Conservation (phyloP, 2,329 filamentous ascomycete genomes). For the Cordyceps javanica region DNA sequence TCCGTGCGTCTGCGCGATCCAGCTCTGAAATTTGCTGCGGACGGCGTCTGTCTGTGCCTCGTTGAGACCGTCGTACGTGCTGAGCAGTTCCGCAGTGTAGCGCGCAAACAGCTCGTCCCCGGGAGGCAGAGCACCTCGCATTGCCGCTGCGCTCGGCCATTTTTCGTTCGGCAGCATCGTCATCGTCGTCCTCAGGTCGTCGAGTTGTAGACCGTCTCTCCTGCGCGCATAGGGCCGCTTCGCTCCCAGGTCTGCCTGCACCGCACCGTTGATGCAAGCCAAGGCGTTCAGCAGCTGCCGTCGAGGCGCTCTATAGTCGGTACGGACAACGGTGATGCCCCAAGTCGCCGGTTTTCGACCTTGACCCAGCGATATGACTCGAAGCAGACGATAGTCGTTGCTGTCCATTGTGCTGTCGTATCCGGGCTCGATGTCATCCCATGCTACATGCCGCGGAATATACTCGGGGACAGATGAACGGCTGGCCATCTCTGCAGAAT, state of each 20-base stretch:
- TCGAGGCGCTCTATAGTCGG: background rate
- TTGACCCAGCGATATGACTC: background rate
- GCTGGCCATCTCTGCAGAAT: background rate
- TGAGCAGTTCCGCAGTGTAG: background rate
- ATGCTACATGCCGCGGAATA: background rate
- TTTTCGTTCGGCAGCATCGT: background rate
- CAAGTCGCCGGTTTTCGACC: background rate
- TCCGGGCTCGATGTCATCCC: background rate
- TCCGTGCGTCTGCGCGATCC: background rate
- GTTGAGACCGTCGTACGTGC: background rate
- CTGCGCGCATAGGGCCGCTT: background rate
- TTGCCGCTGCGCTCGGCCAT: too few species aligned
- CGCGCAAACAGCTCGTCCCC: background rate
- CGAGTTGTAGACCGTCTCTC: background rate
- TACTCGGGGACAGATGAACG: background rate
- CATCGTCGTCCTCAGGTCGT: background rate
- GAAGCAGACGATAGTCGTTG: background rate
- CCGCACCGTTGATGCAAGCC: slow-evolving; percentile 1
- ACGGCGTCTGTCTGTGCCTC: background rate
- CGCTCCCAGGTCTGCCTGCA: background rate
- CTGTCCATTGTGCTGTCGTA: background rate
- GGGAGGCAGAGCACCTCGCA: background rate
- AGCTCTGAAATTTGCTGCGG: background rate
- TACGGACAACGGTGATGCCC: slow-evolving; percentile 1
- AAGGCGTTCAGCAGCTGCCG: background rate